Conservation (phyloP, 2,329 filamentous ascomycete species). For the Fusarium praegraminearum region DNA sequence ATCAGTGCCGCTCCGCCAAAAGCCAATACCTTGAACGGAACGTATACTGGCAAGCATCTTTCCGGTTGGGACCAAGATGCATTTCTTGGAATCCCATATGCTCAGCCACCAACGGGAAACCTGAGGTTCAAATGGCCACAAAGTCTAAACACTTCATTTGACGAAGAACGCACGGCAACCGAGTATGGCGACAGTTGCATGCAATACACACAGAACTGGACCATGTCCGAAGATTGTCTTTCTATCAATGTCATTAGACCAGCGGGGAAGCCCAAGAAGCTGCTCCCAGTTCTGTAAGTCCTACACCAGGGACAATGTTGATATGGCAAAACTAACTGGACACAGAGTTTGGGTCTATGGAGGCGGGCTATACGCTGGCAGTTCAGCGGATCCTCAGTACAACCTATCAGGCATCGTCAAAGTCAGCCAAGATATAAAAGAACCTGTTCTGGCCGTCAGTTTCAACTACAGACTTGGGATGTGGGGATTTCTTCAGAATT, state of each 20-base stretch:
- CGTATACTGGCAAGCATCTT: constrained; percentile 50
- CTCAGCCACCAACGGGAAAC: constrained; percentile 53
- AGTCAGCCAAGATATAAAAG: constrained; percentile 62
- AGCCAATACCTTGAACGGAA: constrained; percentile 44
- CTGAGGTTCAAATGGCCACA: constrained; percentile 55
- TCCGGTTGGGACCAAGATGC: constrained; percentile 53
- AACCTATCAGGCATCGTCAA: constrained; percentile 56
- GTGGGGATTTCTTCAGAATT: constrained; percentile 66
- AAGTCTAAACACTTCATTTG: constrained; percentile 50
- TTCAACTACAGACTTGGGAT: constrained; percentile 66
- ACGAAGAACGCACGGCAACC: constrained; percentile 55
- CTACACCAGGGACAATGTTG: fast-evolving
- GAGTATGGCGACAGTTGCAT: constrained; percentile 60
- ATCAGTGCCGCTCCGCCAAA: constrained; percentile 20
- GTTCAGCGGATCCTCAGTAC: constrained; percentile 61
- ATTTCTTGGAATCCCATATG: constrained; percentile 57
- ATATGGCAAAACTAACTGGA: not conserved
- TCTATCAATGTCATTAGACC: constrained; percentile 59
- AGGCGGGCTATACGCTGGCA: constrained; percentile 65
- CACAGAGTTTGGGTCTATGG: constrained; percentile 67
- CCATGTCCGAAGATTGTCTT: constrained; percentile 63
- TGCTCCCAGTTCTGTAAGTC: constrained; percentile 53
- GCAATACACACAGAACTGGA: constrained; percentile 58
- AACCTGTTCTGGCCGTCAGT: constrained; percentile 65
- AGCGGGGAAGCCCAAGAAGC: constrained; percentile 48